Evolutionary conservation across 2,329 filamentous ascomycete species (phyloP).

Genomic region (Dothistroma pini): DNA sequence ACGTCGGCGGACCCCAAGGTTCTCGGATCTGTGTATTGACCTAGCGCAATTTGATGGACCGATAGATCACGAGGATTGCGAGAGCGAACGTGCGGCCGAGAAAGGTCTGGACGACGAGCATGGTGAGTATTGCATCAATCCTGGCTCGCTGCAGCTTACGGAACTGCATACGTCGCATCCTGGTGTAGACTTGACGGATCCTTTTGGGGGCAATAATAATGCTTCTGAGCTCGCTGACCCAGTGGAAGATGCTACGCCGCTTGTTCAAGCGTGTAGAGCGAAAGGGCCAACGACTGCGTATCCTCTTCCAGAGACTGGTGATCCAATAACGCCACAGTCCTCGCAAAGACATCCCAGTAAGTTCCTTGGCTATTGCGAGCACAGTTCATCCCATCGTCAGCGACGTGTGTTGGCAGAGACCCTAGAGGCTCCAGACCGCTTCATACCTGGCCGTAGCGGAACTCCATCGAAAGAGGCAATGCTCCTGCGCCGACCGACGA

Average conservation of each 20-base stretch:
- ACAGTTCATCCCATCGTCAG: conserved; percentile 21
- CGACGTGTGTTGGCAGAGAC: conserved; percentile 18
- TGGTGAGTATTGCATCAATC: background rate
- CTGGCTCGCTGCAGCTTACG: background rate
- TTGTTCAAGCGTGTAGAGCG: conserved; percentile 1
- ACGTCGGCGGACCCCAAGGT: background rate
- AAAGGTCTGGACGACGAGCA: background rate
- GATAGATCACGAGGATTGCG: background rate
- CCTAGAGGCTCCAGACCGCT: conserved; percentile 53
- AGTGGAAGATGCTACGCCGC: conserved; percentile 1
- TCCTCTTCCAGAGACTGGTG: background rate
- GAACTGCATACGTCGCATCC: background rate
- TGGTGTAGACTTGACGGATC: background rate
- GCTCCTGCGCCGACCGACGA: conserved; percentile 8
- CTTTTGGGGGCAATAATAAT: background rate
- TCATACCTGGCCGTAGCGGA: conserved; percentile 45
- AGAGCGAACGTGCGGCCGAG: background rate
- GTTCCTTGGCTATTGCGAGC: conserved; percentile 21
- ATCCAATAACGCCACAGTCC: background rate
- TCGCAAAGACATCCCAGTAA: conserved; percentile 22
- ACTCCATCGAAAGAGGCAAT: conserved; percentile 30
- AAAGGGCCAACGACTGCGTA: background rate
- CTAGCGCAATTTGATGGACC: conserved; percentile 6
- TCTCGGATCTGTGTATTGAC: background rate
- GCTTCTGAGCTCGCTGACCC: background rate